Conservation (phyloP, 2,329 filamentous ascomycete genomes). For the Calonectria hongkongensis region DNA sequence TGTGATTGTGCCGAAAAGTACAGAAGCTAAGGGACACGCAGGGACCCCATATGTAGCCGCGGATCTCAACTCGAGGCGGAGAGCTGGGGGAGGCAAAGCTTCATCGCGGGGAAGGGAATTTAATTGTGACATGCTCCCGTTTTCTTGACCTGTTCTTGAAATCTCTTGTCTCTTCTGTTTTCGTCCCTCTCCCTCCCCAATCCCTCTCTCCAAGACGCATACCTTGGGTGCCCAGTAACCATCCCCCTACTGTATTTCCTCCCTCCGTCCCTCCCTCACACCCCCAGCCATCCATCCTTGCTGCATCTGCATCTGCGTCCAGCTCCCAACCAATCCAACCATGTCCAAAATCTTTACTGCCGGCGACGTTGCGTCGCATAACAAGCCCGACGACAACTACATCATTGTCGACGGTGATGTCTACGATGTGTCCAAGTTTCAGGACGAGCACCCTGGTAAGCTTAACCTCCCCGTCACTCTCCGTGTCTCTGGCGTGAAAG, state of each 20-base stretch:
- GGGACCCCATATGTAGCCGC: slow-evolving; percentile 28
- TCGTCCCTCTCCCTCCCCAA: background rate
- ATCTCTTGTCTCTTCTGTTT: slow-evolving; percentile 16
- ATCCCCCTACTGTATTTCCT: background rate
- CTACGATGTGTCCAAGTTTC: slow-evolving; percentile 93
- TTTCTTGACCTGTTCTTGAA: background rate
- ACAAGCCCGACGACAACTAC: slow-evolving; percentile 89
- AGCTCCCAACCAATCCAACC: slow-evolving; percentile 52
- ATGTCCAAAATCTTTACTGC: slow-evolving; percentile 94
- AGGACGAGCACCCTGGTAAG: slow-evolving; percentile 88
- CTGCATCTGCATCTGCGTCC: slow-evolving; percentile 22
- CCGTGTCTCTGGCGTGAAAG: background rate
- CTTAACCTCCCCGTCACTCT: slow-evolving; percentile 29
- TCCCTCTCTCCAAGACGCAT: background rate
- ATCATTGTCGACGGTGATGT: slow-evolving; percentile 96
- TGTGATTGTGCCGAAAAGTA: slow-evolving; percentile 54
- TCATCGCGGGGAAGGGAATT: slow-evolving; percentile 28
- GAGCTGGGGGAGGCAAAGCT: background rate
- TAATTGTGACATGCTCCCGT: slow-evolving; percentile 23
- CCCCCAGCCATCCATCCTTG: slow-evolving; percentile 1
- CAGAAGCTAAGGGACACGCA: slow-evolving; percentile 43
- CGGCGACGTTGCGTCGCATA: slow-evolving; percentile 92
- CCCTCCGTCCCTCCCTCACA: slow-evolving; percentile 1
- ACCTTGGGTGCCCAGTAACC: background rate
- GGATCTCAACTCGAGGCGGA: slow-evolving; percentile 20